Conservation (phyloP, 2,329 filamentous ascomycete species). For the Podosphaera xanthii region DNA sequence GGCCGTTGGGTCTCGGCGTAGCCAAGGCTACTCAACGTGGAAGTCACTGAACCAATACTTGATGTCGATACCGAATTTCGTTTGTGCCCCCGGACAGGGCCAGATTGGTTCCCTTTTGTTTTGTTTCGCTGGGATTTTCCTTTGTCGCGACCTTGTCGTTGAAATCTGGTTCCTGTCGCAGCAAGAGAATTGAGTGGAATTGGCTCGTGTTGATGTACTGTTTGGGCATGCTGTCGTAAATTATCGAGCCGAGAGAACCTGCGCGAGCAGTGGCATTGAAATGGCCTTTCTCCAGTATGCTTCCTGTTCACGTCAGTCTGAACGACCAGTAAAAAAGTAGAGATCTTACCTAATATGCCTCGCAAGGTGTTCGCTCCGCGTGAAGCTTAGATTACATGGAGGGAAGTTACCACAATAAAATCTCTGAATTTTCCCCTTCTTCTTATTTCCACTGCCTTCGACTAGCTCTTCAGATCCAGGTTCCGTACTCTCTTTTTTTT, state of each 20-base stretch:
- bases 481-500: background rate
- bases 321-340: conserved; percentile 2
- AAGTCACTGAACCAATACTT: conserved; percentile 57
- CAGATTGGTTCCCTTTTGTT: conserved; percentile 47
- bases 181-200: conserved; percentile 87
- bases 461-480: background rate
- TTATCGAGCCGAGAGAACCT: conserved; percentile 91
- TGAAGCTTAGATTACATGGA: conserved; percentile 85
- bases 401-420: conserved; percentile 95
- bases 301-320: conserved; percentile 32
- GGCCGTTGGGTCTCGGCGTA: conserved; percentile 46
- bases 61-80: conserved; percentile 66
- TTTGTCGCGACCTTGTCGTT: conserved; percentile 72
- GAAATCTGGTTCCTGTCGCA: conserved; percentile 76
- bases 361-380: conserved; percentile 81
- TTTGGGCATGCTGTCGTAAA: conserved; percentile 86
- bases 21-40: conserved; percentile 23
- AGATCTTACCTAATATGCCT: conserved; percentile 61
- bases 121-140: conserved; percentile 51
- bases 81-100: conserved; percentile 55
- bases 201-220: conserved; percentile 91
- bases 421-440: conserved; percentile 90
- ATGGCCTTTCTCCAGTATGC: conserved; percentile 91
- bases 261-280: conserved; percentile 84
- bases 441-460: conserved; percentile 21